Conservation (phyloP, 345 rosid genomes). For the Cochlearia excelsa region DNA sequence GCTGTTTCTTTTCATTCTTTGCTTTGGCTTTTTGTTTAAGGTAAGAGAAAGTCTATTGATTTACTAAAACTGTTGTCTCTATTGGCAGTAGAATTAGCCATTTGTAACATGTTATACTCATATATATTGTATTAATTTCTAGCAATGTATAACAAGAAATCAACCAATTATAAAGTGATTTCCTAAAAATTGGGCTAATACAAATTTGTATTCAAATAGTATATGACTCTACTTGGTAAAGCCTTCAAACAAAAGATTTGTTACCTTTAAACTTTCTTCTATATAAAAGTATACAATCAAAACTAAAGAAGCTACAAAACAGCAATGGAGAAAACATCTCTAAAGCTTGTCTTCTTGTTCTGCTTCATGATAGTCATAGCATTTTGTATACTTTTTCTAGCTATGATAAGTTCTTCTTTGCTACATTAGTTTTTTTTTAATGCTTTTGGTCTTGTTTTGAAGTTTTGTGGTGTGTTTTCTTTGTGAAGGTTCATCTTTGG, state of each 20-base stretch:
- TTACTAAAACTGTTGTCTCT: not conserved
- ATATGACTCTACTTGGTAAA: conserved; percentile 11
- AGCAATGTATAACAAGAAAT: no score
- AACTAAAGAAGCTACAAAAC: not conserved
- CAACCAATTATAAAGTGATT: not conserved
- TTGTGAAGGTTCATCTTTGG: conserved; percentile 23
- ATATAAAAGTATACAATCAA: conserved; percentile 14
- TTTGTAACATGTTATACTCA: not conserved
- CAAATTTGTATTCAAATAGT: conserved; percentile 1
- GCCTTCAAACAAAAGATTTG: not conserved
- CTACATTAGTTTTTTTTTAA: not conserved
- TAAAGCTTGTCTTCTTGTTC: conserved; percentile 26
- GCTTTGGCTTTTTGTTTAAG: not conserved
- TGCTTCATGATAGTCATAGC: conserved; percentile 18
- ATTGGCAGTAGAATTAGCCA: not conserved
- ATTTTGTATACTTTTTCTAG: conserved; percentile 21
- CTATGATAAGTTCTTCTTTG: conserved; percentile 11
- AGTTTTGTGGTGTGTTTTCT: not conserved
- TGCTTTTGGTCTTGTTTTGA: conserved; percentile 3
- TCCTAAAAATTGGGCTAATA: not conserved
- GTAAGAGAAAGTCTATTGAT: not conserved
- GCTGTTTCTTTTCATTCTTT: not conserved
- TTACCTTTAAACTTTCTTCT: not conserved
- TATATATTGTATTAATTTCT: not conserved
- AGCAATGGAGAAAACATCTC: conserved; percentile 29